Evolutionary conservation across 805 yeast genomes (phyloP).

Genomic region (Candida fluviatilis): DNA sequence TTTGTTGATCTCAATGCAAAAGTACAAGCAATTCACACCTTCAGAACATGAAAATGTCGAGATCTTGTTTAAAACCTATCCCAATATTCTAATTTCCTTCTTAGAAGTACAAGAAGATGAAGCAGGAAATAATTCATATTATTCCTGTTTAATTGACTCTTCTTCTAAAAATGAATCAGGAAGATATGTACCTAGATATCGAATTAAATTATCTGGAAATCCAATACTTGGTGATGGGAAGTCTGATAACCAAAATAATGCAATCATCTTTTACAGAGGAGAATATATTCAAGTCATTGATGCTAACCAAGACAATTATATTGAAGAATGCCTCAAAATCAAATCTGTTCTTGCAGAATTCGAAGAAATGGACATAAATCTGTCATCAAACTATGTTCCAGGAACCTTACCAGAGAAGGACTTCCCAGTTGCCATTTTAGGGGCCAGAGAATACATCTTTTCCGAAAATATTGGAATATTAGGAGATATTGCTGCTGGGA

Average conservation of each 20-base stretch:
- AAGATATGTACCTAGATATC: constrained; percentile 36
- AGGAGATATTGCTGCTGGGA: constrained; percentile 96
- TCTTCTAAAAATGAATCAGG: constrained; percentile 51
- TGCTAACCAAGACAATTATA: constrained; percentile 93
- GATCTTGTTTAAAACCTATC: constrained; percentile 66
- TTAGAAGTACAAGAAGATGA: constrained; percentile 43
- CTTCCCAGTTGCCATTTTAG: constrained; percentile 75
- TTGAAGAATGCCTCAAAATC: constrained; percentile 91
- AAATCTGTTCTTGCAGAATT: constrained; percentile 86
- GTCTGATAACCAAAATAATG: constrained; percentile 90
- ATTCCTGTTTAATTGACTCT: constrained; percentile 54
- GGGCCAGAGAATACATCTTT: constrained; percentile 93
- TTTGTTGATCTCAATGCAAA: constrained; percentile 84
- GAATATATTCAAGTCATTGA: constrained; percentile 93
- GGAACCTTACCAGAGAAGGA: constrained; percentile 24
- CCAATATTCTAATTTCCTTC: constrained; percentile 55
- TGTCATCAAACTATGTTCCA: constrained; percentile 52
- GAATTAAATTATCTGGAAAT: constrained; percentile 81
- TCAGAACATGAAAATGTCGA: constrained; percentile 68
- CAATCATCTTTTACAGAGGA: constrained; percentile 83
- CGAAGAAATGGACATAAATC: constrained; percentile 63
- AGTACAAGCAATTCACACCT: constrained; percentile 58
- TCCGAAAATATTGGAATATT: constrained; percentile 88
- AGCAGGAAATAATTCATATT: constrained; percentile 40
- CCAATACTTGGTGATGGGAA: constrained; percentile 97